These are phyloP conservation scores for Ophioceras dolichostomum DNA, from an alignment of 2,329 filamentous ascomycete species.

Conservation along the genomic window DNA sequence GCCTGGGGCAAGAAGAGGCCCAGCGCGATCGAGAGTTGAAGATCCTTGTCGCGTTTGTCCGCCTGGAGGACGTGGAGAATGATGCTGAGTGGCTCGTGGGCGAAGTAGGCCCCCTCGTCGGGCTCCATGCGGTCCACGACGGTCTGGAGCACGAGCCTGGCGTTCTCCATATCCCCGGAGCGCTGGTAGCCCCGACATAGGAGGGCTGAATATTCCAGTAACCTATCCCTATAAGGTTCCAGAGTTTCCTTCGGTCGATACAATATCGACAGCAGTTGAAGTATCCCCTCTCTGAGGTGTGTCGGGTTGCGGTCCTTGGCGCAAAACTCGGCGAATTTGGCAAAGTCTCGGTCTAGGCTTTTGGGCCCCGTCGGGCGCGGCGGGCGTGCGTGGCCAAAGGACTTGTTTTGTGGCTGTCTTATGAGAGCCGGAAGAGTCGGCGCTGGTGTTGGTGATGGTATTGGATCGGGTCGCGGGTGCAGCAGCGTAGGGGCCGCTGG, in stretches of 20 bases:
- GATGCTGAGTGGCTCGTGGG: conserved; percentile 20
- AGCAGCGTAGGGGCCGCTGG: too few relatives aligned
- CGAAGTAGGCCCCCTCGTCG: conserved; percentile 20
- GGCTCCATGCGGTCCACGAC: conserved; percentile 15
- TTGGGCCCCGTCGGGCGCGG: too few relatives aligned
- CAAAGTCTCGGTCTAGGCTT: too few relatives aligned
- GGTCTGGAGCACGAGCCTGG: conserved; percentile 15
- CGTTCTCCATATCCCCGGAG: conserved; percentile 16
- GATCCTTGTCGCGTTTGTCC: background rate
- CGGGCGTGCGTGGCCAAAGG: too few relatives aligned
- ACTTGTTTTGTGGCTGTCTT: too few relatives aligned
- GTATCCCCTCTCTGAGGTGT: too few relatives aligned
- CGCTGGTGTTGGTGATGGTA: too few relatives aligned
- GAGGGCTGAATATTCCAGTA: conserved; percentile 12
- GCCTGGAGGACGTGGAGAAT: conserved; percentile 12
- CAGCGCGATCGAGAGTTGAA: background rate
- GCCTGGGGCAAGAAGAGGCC: conserved; percentile 5
- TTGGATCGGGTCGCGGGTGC: too few relatives aligned
- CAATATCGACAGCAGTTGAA: too few relatives aligned
- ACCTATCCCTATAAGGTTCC: conserved; percentile 1
- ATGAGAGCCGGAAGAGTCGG: too few relatives aligned
- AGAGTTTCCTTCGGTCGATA: background rate
- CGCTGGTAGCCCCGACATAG: conserved; percentile 21
- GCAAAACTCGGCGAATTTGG: too few relatives aligned
- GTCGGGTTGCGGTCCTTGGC: too few relatives aligned